Base-by-base conservation (phyloP, 495 filamentous ascomycete genomes). In the Neurospora cerealis region DNA sequence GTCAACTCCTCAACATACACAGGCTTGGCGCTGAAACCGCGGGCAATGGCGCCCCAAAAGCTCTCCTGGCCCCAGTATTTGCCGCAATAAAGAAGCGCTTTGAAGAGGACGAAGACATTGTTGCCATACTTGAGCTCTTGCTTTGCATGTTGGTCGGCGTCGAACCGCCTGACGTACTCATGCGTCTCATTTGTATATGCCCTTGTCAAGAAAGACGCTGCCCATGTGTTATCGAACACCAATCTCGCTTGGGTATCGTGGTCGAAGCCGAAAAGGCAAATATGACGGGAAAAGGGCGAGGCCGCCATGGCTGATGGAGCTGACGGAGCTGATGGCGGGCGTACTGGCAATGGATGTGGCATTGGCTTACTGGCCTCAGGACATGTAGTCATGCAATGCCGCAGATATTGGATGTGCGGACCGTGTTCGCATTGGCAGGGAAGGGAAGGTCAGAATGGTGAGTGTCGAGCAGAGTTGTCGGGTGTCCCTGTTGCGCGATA, bases 71-170 rank as follows among this genome's bases (percentile, higher is more conserved):
- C 74, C 21, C 73, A 74, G 70, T 70, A 73, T 1, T 48, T 36
- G 1, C 62, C 28, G 54, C 72, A 75, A 17, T 77, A 69, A 0
- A 75, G 11, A 7, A 79, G 70, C 21, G 72, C 74, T 5, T 72
- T 69, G 37, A 80, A 79, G 19, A 80, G 75, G 7, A 80, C 77
- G 19, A 60, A 69, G 15, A 80, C 60, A 41, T 80, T 80, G 79
- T 80, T 80, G 19, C 74, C 77, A 69, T 80, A 80, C 46, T 28
- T 54, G 17, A 77, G 69, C 48, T 77, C 77, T n/a, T 77, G 75
- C 13, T 48, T 72, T 19, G 60, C 46, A 21, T 70, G 19, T 28
- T 48, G 28, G n/a, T 66, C 72, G 21, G 37, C 11, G 4, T 69
- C 69, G 42, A 73, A 38, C 17, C 38, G n/a, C 38, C 7, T 40